These are phyloP conservation scores for Aureobasidium sp. DNA, from an alignment of 2,329 filamentous ascomycete genomes.

Conservation along the genomic window DNA sequence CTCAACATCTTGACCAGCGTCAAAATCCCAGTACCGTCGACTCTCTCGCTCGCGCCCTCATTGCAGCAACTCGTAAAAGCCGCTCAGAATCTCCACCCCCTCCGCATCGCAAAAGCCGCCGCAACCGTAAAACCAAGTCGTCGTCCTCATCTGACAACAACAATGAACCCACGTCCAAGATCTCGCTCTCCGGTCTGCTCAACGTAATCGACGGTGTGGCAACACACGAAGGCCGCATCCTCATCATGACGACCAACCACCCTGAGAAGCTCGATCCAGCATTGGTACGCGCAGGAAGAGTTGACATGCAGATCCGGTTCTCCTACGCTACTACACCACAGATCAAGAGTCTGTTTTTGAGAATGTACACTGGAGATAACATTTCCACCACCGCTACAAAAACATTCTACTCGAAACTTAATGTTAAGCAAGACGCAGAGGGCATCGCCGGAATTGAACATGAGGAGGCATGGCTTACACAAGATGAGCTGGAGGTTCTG, in stretches of 20 bases:
- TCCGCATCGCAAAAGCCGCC: neutral
- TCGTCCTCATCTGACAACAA: constrained; percentile 14
- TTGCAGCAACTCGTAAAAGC: neutral
- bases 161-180: constrained; percentile 32
- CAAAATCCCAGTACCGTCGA: neutral
- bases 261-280: constrained; percentile 65
- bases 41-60: constrained; percentile 11
- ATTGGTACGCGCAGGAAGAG: constrained; percentile 64
- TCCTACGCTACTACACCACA: constrained; percentile 37
- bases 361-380: constrained; percentile 25
- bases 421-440: neutral
- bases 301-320: constrained; percentile 62
- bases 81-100: neutral
- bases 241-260: constrained; percentile 77
- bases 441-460: neutral
- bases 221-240: constrained; percentile 67
- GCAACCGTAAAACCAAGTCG: neutral
- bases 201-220: constrained; percentile 81
- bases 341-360: constrained; percentile 36
- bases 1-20: neutral
- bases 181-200: constrained; percentile 70
- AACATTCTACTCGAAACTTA: neutral
- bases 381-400: neutral
- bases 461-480: neutral
- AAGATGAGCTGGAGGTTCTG: constrained; percentile 31